Evolutionary conservation across 805 yeast genomes (phyloP).

Genomic region (Yarrowia porcina): DNA sequence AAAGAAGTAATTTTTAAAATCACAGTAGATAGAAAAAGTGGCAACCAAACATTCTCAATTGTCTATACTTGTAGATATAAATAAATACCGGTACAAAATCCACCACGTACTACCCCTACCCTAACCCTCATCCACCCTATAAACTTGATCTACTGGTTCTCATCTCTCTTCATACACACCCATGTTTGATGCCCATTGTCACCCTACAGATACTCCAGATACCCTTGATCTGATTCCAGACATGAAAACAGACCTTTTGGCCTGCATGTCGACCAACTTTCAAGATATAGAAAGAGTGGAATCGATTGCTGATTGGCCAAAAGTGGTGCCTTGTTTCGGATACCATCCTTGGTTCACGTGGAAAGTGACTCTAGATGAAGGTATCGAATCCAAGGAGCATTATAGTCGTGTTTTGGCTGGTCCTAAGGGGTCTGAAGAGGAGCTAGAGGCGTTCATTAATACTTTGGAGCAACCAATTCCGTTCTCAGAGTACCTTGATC

Average conservation of each 20-base stretch:
- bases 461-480: constrained; percentile 37
- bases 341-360: constrained; percentile 86
- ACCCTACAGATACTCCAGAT: constrained; percentile 39
- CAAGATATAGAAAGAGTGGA: constrained; percentile 39
- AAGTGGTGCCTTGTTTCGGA: constrained; percentile 45
- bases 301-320: constrained; percentile 32
- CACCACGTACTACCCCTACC: background rate
- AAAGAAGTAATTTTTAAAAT: background rate
- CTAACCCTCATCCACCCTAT: background rate
- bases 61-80: too few relatives aligned
- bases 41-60: background rate
- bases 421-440: constrained; percentile 38
- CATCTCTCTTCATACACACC: background rate
- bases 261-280: constrained; percentile 40
- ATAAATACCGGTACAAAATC: too few relatives aligned
- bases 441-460: constrained; percentile 29
- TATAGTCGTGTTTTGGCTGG: constrained; percentile 60
- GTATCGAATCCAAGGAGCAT: background rate
- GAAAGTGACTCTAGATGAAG: background rate
- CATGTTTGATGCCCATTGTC: constrained; percentile 43
- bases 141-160: background rate
- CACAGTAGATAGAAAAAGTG: background rate
- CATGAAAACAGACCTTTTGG: constrained; percentile 31
- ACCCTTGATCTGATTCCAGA: constrained; percentile 29
- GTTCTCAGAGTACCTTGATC: background rate